phyloP scores from a whole-genome alignment of 371 early-diverging fungal species.

The Rhizopus arrhizus region DNA sequence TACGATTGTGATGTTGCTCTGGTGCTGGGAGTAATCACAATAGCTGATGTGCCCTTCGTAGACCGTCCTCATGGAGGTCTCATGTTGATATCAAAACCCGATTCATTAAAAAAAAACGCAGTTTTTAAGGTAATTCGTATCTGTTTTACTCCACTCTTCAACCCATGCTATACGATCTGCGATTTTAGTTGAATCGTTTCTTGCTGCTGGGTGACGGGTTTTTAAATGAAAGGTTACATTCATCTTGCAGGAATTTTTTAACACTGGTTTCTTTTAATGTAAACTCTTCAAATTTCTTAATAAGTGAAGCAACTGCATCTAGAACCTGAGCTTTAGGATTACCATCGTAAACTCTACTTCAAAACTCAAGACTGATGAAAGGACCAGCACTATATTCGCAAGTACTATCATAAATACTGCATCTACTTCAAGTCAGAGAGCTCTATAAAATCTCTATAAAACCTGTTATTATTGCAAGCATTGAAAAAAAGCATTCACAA shows the following conservation, averaged over 20 bases:
- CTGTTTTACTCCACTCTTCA: slow-evolving; percentile 13
- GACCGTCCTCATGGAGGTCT: slow-evolving; percentile 16
- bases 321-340: slow-evolving; percentile 10
- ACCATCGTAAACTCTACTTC: slow-evolving; percentile 18
- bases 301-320: slow-evolving; percentile 15
- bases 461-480: slow-evolving; percentile 16
- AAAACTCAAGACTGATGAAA: slow-evolving; percentile 10
- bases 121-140: slow-evolving; percentile 11
- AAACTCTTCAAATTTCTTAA: slow-evolving; percentile 14
- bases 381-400: slow-evolving; percentile 18
- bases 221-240: slow-evolving; percentile 21
- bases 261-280: slow-evolving; percentile 12
- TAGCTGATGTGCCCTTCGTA: slow-evolving; percentile 9
- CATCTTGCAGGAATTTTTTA: slow-evolving; percentile 11
- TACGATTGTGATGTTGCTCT: slow-evolving; percentile 18
- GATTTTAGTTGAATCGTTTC: slow-evolving; percentile 18
- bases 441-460: slow-evolving; percentile 18
- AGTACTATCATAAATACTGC: no score
- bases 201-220: slow-evolving; percentile 11
- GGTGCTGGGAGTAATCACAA: slow-evolving; percentile 13
- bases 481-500: slow-evolving; percentile 20
- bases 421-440: slow-evolving; percentile 13
- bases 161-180: slow-evolving; percentile 17
- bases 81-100: neutral
- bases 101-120: no score